Conservation (phyloP, 2,329 filamentous ascomycete species). For the Amauroascus niger region DNA sequence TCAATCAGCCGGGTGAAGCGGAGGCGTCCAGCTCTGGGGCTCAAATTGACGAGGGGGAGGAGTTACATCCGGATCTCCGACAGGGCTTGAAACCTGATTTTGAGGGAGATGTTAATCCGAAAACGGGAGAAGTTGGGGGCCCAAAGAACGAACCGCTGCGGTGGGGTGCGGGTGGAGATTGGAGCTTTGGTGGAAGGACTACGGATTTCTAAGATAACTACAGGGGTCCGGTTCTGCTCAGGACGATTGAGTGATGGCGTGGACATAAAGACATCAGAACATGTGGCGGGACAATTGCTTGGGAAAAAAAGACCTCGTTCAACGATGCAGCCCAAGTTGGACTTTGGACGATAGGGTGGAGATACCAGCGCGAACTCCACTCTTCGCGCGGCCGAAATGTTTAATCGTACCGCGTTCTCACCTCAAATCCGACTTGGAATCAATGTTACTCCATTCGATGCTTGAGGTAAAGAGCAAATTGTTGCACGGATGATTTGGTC, state of each 20-base stretch:
- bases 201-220: constrained; percentile 62
- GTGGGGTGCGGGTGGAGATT: constrained; percentile 69
- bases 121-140: constrained; percentile 89
- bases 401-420: too few species aligned
- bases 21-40: constrained; percentile 19
- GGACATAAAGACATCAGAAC: too few species aligned
- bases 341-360: too few species aligned
- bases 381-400: too few species aligned
- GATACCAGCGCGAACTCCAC: background rate
- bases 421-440: background rate
- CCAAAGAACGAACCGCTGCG: constrained; percentile 93
- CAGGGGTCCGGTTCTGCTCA: background rate
- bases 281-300: too few species aligned
- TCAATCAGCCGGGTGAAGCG: constrained; percentile 42
- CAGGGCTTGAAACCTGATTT: constrained; percentile 82
- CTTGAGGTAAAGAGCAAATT: background rate
- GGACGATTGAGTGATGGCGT: too few species aligned
- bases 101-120: constrained; percentile 80
- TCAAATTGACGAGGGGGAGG: constrained; percentile 41
- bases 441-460: background rate
- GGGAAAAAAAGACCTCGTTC: too few species aligned
- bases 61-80: constrained; percentile 60
- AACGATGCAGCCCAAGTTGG: too few species aligned
- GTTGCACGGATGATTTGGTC: background rate
- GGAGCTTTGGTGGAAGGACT: constrained; percentile 90